Percentiles rank a stretch among this genome's conserved stretches.
Evolutionary conservation across 1,139 yeast species (phyloP).

Genomic region (Tardiomyces depauwii): DNA sequence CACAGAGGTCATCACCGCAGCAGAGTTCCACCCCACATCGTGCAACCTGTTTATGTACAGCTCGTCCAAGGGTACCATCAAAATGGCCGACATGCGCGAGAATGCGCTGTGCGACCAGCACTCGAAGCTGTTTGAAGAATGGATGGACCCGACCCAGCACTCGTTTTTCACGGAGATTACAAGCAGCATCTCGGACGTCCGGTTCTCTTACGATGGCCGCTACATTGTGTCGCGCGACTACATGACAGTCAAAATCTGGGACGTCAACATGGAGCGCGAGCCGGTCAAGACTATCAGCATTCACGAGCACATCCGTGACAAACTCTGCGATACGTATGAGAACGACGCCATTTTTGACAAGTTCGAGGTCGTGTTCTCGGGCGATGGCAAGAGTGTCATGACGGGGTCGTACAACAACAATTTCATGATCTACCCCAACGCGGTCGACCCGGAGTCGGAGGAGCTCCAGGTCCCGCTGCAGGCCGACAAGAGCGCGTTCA

Average conservation of each 20-base stretch:
- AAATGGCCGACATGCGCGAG: slow-evolving; percentile 93
- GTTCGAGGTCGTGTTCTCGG: slow-evolving; percentile 92
- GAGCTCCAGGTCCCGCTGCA: slow-evolving; percentile 77
- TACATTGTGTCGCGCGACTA: slow-evolving; percentile 94
- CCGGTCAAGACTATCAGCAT: slow-evolving; percentile 92
- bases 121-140: slow-evolving; percentile 82
- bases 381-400: slow-evolving; percentile 87
- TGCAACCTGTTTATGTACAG: slow-evolving; percentile 95
- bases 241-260: slow-evolving; percentile 98
- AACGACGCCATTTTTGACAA: slow-evolving; percentile 98
- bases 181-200: slow-evolving; percentile 86
- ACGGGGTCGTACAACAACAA: slow-evolving; percentile 97
- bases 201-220: slow-evolving; percentile 85
- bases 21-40: slow-evolving; percentile 89
- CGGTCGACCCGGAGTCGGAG: slow-evolving; percentile 38
- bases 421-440: slow-evolving; percentile 92
- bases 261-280: slow-evolving; percentile 89
- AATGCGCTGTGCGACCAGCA: slow-evolving; percentile 90
- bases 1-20: slow-evolving; percentile 96
- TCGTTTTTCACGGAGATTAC: slow-evolving; percentile 97
- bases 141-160: slow-evolving; percentile 84
- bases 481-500: slow-evolving; percentile 97
- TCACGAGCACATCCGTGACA: slow-evolving; percentile 88
- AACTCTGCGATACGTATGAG: slow-evolving; percentile 94
- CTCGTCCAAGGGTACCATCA: slow-evolving; percentile 93